Base-by-base conservation (phyloP, 441 rosid species). In the Adansonia grandidieri region DNA sequence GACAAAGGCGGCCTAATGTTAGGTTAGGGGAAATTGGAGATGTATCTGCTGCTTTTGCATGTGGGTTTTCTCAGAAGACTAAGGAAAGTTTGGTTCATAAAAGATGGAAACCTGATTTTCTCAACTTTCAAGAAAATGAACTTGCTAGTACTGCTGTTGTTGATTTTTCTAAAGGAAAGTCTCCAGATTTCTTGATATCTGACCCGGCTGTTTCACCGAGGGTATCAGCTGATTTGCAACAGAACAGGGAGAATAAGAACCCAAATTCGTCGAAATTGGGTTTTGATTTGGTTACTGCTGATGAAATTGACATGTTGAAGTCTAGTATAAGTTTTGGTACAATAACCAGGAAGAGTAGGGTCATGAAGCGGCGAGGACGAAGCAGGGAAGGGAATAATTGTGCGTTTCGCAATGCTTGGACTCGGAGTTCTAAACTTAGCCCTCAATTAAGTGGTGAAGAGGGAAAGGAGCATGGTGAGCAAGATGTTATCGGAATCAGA, bases 11-110 rank as follows among this genome's bases (percentile, higher is more conserved):
- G 69, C 91, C 91, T 9, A 89, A 86, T 69, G 89, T 89, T 76
- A 89, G 92, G 79, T 81, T 89, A 72, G 89, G 88, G 57, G 92
- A 89, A 77, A 65, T 89, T 10, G 92, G 91, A 54, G 91, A 89
- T 82, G 70, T 83, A 50, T 84, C 92, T 77, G 92, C 92, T 9
- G 90, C 92, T 76, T 85, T 85, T 86, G 87, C 89, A 17, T 83
- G 89, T 64, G 86, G 88, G 51, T 82, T 84, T 80, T 80, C 86
- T 73, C 86, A 74, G 40, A 79, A 64, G 67, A 47, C 77, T 7
- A 20, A 62, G 77, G 79, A 72, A 8, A 69, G 72, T 77, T 64
- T 81, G 67, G 86, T 80, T 40, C 80, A 66, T 19, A 76, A 78
- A 82, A 80, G 82, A 65, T 84, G 80, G 83, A 81, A 79, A 72